Evolutionary conservation across 164 flowering plant species (phyloP).

Genomic region (Piper betle): DNA sequence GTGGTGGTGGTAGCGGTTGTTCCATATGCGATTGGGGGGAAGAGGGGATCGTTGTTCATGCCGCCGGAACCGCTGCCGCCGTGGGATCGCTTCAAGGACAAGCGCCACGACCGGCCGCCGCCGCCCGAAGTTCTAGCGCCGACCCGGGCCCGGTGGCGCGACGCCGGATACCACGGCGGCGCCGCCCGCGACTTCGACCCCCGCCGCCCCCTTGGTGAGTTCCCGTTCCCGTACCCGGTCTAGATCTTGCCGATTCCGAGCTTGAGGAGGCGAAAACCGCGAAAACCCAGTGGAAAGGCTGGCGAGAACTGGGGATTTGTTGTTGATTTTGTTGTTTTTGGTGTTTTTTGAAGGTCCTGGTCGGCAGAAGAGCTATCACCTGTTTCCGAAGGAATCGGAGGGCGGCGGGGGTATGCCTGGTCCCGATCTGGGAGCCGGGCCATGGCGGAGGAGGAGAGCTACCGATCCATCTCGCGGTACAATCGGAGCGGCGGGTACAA

Average conservation of each 20-base stretch:
- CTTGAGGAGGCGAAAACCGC: neutral
- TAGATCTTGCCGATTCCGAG: neutral
- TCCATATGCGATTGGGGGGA: slow-evolving; percentile 21
- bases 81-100: slow-evolving; percentile 82
- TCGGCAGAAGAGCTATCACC: slow-evolving; percentile 75
- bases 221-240: neutral
- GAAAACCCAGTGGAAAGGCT: neutral
- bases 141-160: slow-evolving; percentile 52
- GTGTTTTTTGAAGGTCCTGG: slow-evolving; percentile 46
- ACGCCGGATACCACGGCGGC: slow-evolving; percentile 20
- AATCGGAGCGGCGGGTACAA: slow-evolving; percentile 38
- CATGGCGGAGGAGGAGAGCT: slow-evolving; percentile 37
- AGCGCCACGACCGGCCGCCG: slow-evolving; percentile 39
- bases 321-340: neutral
- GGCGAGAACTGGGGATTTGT: neutral
- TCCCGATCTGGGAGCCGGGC: slow-evolving; percentile 43
- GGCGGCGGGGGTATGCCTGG: slow-evolving; percentile 27
- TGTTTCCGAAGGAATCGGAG: slow-evolving; percentile 44
- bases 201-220: slow-evolving; percentile 52
- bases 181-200: slow-evolving; percentile 31
- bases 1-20: slow-evolving; percentile 9
- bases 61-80: slow-evolving; percentile 77
- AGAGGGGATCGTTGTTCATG: slow-evolving; percentile 32
- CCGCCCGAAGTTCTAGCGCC: slow-evolving; percentile 18
- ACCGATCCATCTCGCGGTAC: slow-evolving; percentile 24